Base-by-base conservation (phyloP, 2,329 filamentous ascomycete species). In the Aureobasidium sp. region DNA sequence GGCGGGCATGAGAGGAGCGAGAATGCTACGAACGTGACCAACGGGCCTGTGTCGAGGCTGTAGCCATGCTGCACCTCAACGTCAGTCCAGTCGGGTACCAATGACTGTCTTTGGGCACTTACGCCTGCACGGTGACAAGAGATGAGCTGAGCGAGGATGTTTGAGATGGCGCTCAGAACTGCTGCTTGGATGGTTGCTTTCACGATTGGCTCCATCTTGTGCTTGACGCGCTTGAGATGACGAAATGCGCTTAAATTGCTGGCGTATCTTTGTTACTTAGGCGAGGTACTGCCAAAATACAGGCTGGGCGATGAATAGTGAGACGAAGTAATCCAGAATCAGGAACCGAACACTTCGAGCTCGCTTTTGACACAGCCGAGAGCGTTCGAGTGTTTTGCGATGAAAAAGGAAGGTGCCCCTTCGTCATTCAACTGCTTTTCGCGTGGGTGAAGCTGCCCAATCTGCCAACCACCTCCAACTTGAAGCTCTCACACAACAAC, bases 1-100 rank as follows among this genome's bases (percentile, higher is more conserved):
- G 88, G 88, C 2, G 91, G 90, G 42, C 86, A 87, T 72, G 81
- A 86, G 62, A 95, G 70, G 35, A 89, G 69, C 65, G 86, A 83
- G 77, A 87, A 95, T 57, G 90, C 69, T 55, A 89, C 75, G 73
- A 95, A 96, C 70, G 91, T 88, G 66, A 91, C 75, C 45, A 95
- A 79, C 4, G 87, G 84, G 5, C 81, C 74, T 74, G 81, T 80
- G 73, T 91, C 83, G 66, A 95, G 76, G 25, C 76, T 72, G 57
- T 89, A 80, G 11, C 83, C 74, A 57, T 74, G 77, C 85, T 89
- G 64, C 6, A 19, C 33, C 17, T 15, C 25, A 31, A 61, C 31
- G 61, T 61, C 58, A 25, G 23, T 60, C 38, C 25, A 60, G 40
- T 67, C n/a, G n/a, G n/a, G 13, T 40, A 25, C 63, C 5, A 21